Evolutionary conservation across 2,329 filamentous ascomycete genomes (phyloP), one percentile per base, ranked within the genome.

Genomic region (Alternaria panax): DNA sequence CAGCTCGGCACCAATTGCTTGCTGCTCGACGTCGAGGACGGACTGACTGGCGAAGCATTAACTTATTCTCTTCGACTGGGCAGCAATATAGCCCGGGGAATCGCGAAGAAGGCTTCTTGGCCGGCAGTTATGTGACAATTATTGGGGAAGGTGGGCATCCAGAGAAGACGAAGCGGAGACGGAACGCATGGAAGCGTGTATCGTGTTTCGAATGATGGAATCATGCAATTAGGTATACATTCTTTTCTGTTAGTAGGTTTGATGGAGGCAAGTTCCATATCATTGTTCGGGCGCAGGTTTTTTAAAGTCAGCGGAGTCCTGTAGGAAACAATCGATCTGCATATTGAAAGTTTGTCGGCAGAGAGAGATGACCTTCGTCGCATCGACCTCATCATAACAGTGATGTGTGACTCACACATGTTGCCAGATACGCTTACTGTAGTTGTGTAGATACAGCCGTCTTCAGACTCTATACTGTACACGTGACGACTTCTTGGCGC

Each of bases 401-500:
- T 1, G 28, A 0, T 6, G 2, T 9, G 6, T 47, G 12, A 47
- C 7, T 24, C 27, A 16, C 16, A 16, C 5, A 16, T 34, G 18
- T 1, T 11, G 18, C 12, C 22, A 16, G 5, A 1, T 46, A 3
- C 18, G 42, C 42, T 3, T 28, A 2, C 34, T 20, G 34, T n/a
- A 36, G 9, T 4, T 8, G 45, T 4, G 11, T 25, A 18, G n/a
- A 18, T 48, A 18, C 0, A 18, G 20, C 16, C 24, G 14, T 27
- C 32, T 38, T 38, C 7, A 30, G 16, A 25, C 24, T 40, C 9
- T 22, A 36, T 1, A 25, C 3, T 22, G 6, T 18, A 22, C 56
- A 62, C 56, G 59, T 60, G 57, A 57, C 24, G 12, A n/a, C 25
- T 14, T 59, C 58, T 62, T 62, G 59, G 54, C 51, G 32, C 18